Evolutionary conservation across 345 rosid genomes (phyloP).

Genomic region (Cardiospermum halicacabum): DNA sequence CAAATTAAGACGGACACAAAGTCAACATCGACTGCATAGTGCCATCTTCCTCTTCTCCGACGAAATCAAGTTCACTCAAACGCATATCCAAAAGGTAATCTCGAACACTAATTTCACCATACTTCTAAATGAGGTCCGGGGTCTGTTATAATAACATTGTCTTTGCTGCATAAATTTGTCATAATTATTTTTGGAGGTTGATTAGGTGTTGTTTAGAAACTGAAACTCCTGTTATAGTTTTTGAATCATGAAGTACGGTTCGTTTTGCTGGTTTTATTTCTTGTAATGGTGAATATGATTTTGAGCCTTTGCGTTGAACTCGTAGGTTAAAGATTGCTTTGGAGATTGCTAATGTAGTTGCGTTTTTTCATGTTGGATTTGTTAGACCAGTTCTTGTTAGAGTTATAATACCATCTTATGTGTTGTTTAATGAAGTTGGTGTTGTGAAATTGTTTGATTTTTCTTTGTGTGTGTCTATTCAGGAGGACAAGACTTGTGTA

Average conservation of each 20-base stretch:
- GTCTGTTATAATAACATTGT: slow-evolving; percentile 11
- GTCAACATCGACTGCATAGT: no score
- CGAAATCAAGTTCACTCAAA: no score
- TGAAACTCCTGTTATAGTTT: background rate
- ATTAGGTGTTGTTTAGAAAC: slow-evolving; percentile 12
- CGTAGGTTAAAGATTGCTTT: slow-evolving; percentile 19
- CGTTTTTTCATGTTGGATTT: slow-evolving; percentile 22
- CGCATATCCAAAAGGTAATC: no score
- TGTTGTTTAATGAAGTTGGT: slow-evolving; percentile 3
- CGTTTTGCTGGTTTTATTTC: background rate
- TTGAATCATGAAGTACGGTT: background rate
- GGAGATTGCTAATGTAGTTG: slow-evolving; percentile 18
- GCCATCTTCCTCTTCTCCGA: no score
- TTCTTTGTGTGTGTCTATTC: slow-evolving; percentile 5
- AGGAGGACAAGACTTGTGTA: slow-evolving; percentile 15
- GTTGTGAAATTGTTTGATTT: slow-evolving; percentile 17
- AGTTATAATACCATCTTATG: background rate
- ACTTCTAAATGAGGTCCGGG: slow-evolving; percentile 9
- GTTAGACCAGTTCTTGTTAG: slow-evolving; percentile 15
- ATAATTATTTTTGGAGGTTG: slow-evolving; percentile 18
- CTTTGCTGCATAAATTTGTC: slow-evolving; percentile 15
- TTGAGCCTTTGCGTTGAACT: slow-evolving; percentile 14
- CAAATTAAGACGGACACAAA: no score
- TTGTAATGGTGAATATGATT: background rate
- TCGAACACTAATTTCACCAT: no score